These are phyloP conservation scores for Xylaria venustula DNA, from an alignment of 495 filamentous ascomycete genomes.

Conservation along the genomic window DNA sequence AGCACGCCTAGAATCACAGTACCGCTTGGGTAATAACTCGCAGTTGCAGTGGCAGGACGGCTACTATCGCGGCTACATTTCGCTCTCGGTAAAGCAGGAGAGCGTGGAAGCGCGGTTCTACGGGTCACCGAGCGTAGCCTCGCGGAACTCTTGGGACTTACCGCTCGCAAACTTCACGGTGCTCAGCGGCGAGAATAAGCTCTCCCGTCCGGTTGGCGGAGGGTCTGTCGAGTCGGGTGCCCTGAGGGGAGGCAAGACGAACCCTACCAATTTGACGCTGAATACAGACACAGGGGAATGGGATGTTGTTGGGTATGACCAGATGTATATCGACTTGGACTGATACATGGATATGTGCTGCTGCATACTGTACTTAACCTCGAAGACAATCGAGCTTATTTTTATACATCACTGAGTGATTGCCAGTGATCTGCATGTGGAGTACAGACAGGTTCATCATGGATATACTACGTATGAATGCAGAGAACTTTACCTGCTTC, in stretches of 20 bases:
- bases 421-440: no score
- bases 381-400: no score
- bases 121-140: conserved; percentile 46
- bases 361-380: no score
- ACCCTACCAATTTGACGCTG: conserved; percentile 48
- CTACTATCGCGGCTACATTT: conserved; percentile 66
- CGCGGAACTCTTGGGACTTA: conserved; percentile 52
- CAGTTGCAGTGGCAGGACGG: conserved; percentile 68
- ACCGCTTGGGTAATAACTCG: conserved; percentile 49
- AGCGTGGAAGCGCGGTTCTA: conserved; percentile 27
- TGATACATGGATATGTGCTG: no score
- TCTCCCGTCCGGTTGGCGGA: conserved; percentile 47
- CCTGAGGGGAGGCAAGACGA: conserved; percentile 48
- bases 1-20: conserved; percentile 39
- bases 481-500: no score
- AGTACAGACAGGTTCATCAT: no score
- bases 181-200: conserved; percentile 50
- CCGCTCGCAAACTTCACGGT: conserved; percentile 63
- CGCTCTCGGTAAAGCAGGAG: conserved; percentile 19
- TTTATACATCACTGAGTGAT: no score
- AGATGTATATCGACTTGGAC: conserved; percentile 25
- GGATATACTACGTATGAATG: no score
- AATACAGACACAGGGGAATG: conserved; percentile 45
- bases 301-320: conserved; percentile 26
- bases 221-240: conserved; percentile 49